These are phyloP conservation scores for Botrytis elliptica DNA, from an alignment of 2,329 filamentous ascomycete species.

Conservation along the genomic window DNA sequence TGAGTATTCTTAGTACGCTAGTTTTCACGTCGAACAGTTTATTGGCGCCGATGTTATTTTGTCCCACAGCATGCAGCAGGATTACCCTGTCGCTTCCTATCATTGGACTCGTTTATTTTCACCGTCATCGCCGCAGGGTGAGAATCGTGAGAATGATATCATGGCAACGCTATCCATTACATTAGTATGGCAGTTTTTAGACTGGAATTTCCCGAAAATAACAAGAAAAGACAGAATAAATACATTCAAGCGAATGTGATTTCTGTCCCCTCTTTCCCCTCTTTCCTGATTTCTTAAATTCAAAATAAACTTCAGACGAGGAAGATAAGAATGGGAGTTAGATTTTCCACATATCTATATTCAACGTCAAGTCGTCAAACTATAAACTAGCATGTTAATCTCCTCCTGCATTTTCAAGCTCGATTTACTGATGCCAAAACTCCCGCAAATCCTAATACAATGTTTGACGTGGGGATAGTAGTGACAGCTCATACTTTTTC, in stretches of 20 bases:
- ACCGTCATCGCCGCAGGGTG: neutral
- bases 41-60: neutral
- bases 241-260: neutral
- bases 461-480: conserved; percentile 9
- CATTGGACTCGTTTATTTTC: conserved; percentile 6
- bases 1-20: neutral
- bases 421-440: neutral
- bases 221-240: neutral
- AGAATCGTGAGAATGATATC: neutral
- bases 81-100: neutral
- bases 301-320: neutral
- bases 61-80: neutral
- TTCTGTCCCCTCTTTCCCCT: neutral
- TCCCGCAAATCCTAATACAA: neutral
- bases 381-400: neutral
- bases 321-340: neutral
- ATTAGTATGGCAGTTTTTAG: neutral
- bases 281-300: neutral
- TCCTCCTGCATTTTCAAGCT: neutral
- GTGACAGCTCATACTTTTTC: too few relatives aligned
- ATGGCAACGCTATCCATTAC: neutral
- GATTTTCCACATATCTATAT: neutral
- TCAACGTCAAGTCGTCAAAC: neutral
- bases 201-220: too few relatives aligned
- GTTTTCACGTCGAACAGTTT: neutral